Evolutionary conservation across 2,329 filamentous ascomycete genomes (phyloP), one percentile per base, ranked within the genome.

Genomic region (Chrysosporium keratinophilum): DNA sequence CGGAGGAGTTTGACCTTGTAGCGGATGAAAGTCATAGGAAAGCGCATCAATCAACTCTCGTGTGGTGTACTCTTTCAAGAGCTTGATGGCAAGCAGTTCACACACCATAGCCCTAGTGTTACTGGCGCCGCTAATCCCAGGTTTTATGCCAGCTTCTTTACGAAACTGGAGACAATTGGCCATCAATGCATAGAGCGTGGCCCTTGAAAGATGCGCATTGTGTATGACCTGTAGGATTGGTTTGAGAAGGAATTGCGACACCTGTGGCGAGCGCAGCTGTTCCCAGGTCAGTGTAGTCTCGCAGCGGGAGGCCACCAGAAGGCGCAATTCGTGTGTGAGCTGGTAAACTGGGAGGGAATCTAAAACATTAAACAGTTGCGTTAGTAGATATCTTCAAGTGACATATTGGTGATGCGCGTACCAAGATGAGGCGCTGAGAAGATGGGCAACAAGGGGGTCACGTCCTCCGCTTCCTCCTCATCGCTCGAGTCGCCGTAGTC

Each of bases 221-320:
- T 85, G 83, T 58, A 96, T 90, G 67, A 91, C 85, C 66, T 93
- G 86, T 69, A 93, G 88, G 75, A 96, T 93, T 1, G 91, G 91
- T 74, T 96, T 96, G 65, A 96, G 80, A 35, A 97, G 78, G 67
- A 97, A 97, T 66, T 95, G 90, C 14, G 89, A 95, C 54, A 97
- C 85, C 67, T 97, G 91, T 2, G 91, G 91, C n/a, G 89, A 95
- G 59, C 90, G 82, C 58, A 97, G 76, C 68, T 97, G 91, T 59
- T 97, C 91, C 90, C 90, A 97, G 14, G 88, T 85, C 49, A 97
- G 74, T 0, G 88, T 91, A 1, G 90, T 96, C 73, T 97, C 91
- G 69, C 88, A 95, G 65, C 87, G 83, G 56, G 87, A 78, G 60
- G 87, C 80, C 56, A 97, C 83, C 54, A 96, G 78, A 51, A 89